A percentile compares a stretch with the other conserved stretches of the same genome.
Conservation (phyloP, 108 stramenopile species). For the Schizochytrium sp. region DNA sequence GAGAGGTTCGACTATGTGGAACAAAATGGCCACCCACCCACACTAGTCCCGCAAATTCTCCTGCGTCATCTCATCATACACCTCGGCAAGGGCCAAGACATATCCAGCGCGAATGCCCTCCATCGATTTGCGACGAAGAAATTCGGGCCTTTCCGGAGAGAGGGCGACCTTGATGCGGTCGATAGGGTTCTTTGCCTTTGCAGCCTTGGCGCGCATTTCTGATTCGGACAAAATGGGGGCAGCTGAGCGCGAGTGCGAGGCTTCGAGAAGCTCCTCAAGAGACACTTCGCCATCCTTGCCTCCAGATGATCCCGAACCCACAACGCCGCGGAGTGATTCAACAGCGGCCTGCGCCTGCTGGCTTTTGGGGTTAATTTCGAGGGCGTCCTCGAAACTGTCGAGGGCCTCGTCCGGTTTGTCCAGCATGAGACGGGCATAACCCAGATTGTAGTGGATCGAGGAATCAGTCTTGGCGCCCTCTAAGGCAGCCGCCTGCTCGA, state of each 20-base stretch:
- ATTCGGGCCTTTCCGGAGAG: neutral
- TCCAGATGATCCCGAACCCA: neutral
- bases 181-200: neutral
- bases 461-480: neutral
- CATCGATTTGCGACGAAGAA: neutral
- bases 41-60: neutral
- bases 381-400: neutral
- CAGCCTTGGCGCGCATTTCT: neutral
- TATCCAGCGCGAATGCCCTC: neutral
- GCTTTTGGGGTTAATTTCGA: neutral
- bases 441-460: neutral
- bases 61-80: neutral
- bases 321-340: neutral
- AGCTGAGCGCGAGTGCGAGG: neutral
- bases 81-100: neutral
- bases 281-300: neutral
- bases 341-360: neutral
- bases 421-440: neutral
- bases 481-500: neutral
- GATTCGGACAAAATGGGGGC: neutral
- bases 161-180: neutral
- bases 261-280: neutral
- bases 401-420: slow-evolving; percentile 6
- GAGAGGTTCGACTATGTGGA: neutral
- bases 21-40: neutral